Base-by-base conservation (phyloP, 2,329 filamentous ascomycete genomes). In the Fusarium drepaniforme region DNA sequence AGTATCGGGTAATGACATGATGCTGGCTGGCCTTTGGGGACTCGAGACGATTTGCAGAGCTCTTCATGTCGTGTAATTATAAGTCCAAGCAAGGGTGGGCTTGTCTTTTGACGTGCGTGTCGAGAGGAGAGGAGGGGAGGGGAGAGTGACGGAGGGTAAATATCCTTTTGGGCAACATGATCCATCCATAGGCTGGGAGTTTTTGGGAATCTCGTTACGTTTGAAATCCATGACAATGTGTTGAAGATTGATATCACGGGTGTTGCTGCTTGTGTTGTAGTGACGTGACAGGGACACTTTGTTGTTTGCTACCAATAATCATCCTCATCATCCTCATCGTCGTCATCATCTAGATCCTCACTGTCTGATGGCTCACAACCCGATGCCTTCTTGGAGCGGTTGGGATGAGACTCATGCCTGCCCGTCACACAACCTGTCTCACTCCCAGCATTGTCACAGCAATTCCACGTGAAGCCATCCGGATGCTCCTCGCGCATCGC, bases 171-270 rank as follows among this genome's bases (percentile, higher is more conserved):
- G 58, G 66, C 63, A 72, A 71, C 53, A 77, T 78, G 63, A 75
- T 75, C 64, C 73, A 75, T 74, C 60, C 73, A 77, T 78, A 73
- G 75, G 77, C 53, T 38, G 59, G 77, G 76, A 77, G 77, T 79
- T 74, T 74, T 35, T 64, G 68, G 74, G 68, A 67, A 71, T 68
- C 59, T 75, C 38, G 38, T 64, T 67, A 69, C 68, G 46, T 65
- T 44, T 70, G 57, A 40, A 69, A 67, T 56, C 49, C 49, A 68
- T 64, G 71, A 65, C 28, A 66, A 33, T 51, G 40, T 65, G 46
- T 75, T 58, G 25, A 67, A 70, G 56, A 66, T 53, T 61, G 46
- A 58, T 64, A 16, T 61, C 8, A n/a, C n/a, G 5, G 4, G 28
- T 61, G 28, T 30, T 40, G 23, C 38, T 42, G 23, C 21, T 35